These are phyloP conservation scores for Cutaneotrichosporon sp. DNA, from an alignment of 1,284 basidiomycete genomes.

Conservation along the genomic window DNA sequence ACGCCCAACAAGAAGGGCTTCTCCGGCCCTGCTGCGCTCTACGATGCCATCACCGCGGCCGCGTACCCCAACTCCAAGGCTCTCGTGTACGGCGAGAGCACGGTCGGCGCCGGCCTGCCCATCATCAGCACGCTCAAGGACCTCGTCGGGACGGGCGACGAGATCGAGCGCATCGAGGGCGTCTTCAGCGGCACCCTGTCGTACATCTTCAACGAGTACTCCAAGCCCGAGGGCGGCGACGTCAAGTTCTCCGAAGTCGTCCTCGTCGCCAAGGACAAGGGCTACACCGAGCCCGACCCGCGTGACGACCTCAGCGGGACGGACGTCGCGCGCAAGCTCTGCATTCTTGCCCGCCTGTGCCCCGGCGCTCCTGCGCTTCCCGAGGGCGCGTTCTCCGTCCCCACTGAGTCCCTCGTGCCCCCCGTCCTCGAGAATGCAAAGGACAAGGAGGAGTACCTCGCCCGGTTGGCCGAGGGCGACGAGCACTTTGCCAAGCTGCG, in stretches of 20 bases:
- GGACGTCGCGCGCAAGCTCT: constrained; percentile 94
- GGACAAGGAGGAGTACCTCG: constrained; percentile 76
- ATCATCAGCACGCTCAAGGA: constrained; percentile 89
- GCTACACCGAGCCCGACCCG: constrained; percentile 97
- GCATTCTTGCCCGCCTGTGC: constrained; percentile 82
- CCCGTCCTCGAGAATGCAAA: constrained; percentile 61
- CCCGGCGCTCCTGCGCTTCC: constrained; percentile 51
- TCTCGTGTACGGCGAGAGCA: constrained; percentile 81
- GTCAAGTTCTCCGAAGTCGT: constrained; percentile 82
- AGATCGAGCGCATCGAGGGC: constrained; percentile 58
- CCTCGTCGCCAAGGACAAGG: constrained; percentile 78
- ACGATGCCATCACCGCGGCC: constrained; percentile 60
- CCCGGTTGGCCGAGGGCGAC: constrained; percentile 77
- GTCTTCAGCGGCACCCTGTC: constrained; percentile 84
- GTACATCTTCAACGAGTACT: constrained; percentile 99
- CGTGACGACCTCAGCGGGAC: constrained; percentile 93
- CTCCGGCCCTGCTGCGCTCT: constrained; percentile 69
- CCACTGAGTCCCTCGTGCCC: constrained; percentile 82
- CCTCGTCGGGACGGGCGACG: constrained; percentile 85
- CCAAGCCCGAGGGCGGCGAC: constrained; percentile 48
- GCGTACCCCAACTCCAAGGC: constrained; percentile 54
- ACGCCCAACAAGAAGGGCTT: constrained; percentile 99
- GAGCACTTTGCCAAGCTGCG: constrained; percentile 70
- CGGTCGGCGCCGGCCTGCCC: constrained; percentile 92
- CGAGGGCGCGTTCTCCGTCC: constrained; percentile 71